Conservation (phyloP, 441 rosid genomes). For the Brassica balearica region DNA sequence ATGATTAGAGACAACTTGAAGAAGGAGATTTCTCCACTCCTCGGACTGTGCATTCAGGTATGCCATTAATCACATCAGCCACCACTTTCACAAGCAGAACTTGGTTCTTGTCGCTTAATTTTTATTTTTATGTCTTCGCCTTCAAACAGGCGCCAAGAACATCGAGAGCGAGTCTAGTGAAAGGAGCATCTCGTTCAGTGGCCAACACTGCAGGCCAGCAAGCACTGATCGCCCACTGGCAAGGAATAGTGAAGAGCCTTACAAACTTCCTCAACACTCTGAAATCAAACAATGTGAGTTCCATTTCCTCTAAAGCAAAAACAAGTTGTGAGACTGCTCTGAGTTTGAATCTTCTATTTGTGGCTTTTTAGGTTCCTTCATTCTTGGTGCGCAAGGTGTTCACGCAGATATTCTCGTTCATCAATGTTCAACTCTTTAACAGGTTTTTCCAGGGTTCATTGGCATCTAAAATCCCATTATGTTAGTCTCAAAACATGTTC, state of each 20-base stretch:
- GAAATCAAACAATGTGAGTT: constrained; percentile 82
- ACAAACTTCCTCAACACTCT: constrained; percentile 86
- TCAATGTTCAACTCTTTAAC: constrained; percentile 89
- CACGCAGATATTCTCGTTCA: constrained; percentile 90
- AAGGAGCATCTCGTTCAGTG: constrained; percentile 91
- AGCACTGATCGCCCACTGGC: constrained; percentile 98
- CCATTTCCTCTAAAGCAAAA: neutral
- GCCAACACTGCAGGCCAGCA: constrained; percentile 90
- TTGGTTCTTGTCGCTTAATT: neutral
- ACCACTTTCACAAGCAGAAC: neutral
- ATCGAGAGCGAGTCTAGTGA: constrained; percentile 98
- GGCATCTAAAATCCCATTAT: neutral
- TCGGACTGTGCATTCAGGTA: constrained; percentile 99
- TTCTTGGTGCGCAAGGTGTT: constrained; percentile 89
- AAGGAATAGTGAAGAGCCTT: constrained; percentile 97
- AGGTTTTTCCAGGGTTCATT: constrained; percentile 45
- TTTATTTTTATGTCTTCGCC: neutral
- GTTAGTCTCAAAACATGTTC: neutral
- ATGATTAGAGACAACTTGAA: constrained; percentile 98
- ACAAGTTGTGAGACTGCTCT: neutral
- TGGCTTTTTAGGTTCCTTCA: constrained; percentile 72
- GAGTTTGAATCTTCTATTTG: neutral
- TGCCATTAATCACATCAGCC: constrained; percentile 12
- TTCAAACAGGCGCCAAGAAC: constrained; percentile 93
- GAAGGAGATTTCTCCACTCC: constrained; percentile 98